These are phyloP conservation scores for Salix udensis DNA, from an alignment of 345 rosid genomes.

Conservation along the genomic window DNA sequence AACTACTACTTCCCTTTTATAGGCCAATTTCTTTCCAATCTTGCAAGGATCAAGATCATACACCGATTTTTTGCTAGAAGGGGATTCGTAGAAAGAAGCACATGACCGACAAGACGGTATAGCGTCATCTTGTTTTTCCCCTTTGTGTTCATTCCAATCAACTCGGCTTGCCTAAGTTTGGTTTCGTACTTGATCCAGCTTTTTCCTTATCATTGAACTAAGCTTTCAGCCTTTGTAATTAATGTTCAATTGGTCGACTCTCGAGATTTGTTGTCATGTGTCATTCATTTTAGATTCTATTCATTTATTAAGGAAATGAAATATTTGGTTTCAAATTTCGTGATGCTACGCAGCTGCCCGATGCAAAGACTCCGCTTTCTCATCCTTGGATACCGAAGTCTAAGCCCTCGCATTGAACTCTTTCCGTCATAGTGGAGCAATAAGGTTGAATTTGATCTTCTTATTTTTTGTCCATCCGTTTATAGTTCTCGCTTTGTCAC, in stretches of 20 bases:
- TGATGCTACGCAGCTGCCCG: conserved; percentile 98
- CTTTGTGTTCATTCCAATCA: neutral
- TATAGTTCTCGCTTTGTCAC: neutral
- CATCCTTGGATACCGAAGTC: conserved; percentile 95
- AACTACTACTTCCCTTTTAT: neutral
- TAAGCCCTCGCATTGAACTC: conserved; percentile 84
- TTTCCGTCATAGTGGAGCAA: conserved; percentile 71
- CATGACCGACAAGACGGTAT: neutral
- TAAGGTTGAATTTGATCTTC: conserved; percentile 42
- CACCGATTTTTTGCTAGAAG: neutral
- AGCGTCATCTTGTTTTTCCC: neutral
- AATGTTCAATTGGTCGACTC: neutral
- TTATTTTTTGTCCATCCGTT: neutral
- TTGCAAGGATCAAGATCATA: neutral
- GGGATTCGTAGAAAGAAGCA: neutral
- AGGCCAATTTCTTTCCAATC: neutral
- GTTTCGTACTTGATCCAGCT: neutral
- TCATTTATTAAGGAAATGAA: neutral
- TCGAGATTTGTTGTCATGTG: neutral
- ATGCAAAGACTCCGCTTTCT: conserved; percentile 94
- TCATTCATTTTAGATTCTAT: neutral
- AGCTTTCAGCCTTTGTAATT: neutral
- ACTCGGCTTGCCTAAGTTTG: neutral
- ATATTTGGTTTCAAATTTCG: conserved; percentile 29
- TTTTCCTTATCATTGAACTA: neutral